These are phyloP conservation scores for Dioscorea dumetorum DNA, from an alignment of 106 monocot genomes.

Conservation along the genomic window DNA sequence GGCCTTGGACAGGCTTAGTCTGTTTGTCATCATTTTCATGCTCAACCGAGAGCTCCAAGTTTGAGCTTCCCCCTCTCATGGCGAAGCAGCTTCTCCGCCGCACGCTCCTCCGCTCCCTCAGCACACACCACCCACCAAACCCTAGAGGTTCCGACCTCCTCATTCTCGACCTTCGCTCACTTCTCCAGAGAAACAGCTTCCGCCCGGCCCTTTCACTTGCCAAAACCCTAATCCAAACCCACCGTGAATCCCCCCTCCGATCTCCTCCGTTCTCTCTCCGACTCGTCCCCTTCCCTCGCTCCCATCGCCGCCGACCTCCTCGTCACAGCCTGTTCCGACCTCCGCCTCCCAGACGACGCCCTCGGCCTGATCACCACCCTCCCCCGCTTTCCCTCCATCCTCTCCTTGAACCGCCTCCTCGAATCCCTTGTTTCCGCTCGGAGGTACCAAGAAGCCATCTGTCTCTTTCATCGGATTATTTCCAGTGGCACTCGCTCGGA, in stretches of 20 bases:
- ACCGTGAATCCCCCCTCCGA: constrained; percentile 7
- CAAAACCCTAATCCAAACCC: too few relatives aligned
- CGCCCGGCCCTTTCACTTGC: too few relatives aligned
- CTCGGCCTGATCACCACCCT: constrained; percentile 14
- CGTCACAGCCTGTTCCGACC: constrained; percentile 19
- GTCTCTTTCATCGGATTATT: constrained; percentile 20
- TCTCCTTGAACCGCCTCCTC: constrained; percentile 32
- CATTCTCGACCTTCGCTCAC: too few relatives aligned
- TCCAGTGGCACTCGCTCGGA: constrained; percentile 22
- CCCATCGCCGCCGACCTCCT: constrained; percentile 14
- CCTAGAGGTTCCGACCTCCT: too few relatives aligned
- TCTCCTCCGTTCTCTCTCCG: constrained; percentile 18
- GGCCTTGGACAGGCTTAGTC: too few relatives aligned
- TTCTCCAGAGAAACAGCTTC: too few relatives aligned
- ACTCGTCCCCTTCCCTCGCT: constrained; percentile 4
- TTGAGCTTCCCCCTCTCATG: too few relatives aligned
- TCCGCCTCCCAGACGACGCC: constrained; percentile 18
- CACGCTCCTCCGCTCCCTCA: too few relatives aligned
- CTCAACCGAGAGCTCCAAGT: too few relatives aligned
- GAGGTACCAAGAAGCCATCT: constrained; percentile 25
- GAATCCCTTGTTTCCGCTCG: constrained; percentile 34
- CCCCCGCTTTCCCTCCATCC: constrained; percentile 5
- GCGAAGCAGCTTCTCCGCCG: too few relatives aligned
- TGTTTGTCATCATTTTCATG: too few relatives aligned
- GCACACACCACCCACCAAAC: too few relatives aligned